Evolutionary conservation across 768 basidiomycete species (phyloP), one percentile per base, ranked within the genome.

Genomic region (Russula virescens): DNA sequence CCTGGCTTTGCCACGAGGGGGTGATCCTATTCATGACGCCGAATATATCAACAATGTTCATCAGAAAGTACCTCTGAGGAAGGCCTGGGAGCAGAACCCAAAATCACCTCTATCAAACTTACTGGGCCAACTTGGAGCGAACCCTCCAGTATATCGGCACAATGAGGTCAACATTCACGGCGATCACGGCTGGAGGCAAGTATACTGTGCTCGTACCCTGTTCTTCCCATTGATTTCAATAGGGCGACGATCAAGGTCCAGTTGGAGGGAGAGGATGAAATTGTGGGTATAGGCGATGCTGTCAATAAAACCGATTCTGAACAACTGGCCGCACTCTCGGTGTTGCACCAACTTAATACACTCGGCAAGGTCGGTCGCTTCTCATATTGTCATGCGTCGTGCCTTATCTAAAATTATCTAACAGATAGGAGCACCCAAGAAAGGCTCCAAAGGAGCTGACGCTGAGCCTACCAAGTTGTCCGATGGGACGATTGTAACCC

Each of bases 251-350:
- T 64, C 31, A 38, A 25, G 25, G 19, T 68, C 13, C 52, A 65
- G 21, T 21, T 55, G 25, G 45, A 69, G 34, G 72, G 69, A 26
- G 64, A 58, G n/a, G 71, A 71, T 7, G 73, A 73, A 14, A 71
- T 91, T 38, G 68, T 80, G 58, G 91, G 83, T 9, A 72, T 86
- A 3, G 91, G 89, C 8, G 87, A 91, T 72, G 75, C 78, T 50
- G 13, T 71, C 5, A 77, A 74, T 16, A 85, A 79, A 72, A 86
- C 85, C 67, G 80, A 86, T 23, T 86, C 93, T 0, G 83, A 88
- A 67, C 80, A 81, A 71, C 76, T 94, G n/a, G 90, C 91, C 7
- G 86, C 87, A 1, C 74, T 93, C 26, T 86, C 86, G 48, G 87
- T 86, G 8, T 73, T 89, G 38, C 82, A 88, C 70, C 90, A 94